phyloP scores from a whole-genome alignment of 495 filamentous ascomycete genomes.

The Daldinia bambusicola region DNA sequence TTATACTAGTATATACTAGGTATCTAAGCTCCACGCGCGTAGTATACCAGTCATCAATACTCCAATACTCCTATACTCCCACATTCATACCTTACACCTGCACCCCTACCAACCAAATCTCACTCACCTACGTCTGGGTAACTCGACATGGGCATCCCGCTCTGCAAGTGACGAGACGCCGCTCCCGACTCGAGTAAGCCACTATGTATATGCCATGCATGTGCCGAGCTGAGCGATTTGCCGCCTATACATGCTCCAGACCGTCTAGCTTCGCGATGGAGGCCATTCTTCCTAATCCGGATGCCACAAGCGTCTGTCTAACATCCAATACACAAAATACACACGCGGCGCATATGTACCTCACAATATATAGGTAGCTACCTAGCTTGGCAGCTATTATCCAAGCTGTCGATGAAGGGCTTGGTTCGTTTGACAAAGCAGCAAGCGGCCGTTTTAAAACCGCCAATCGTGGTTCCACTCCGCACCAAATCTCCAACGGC shows the following conservation, averaged over 20 bases:
- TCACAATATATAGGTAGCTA: slow-evolving; percentile 7
- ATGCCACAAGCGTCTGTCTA: slow-evolving; percentile 16
- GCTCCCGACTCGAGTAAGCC: neutral
- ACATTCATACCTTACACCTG: slow-evolving; percentile 27
- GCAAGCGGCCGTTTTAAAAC: slow-evolving; percentile 12
- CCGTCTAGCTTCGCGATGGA: slow-evolving; percentile 20
- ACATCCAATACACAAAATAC: no score
- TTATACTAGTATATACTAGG: no score
- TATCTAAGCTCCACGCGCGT: no score
- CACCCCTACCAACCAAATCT: neutral
- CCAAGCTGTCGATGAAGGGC: slow-evolving; percentile 2
- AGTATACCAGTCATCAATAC: neutral
- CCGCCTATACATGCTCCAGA: slow-evolving; percentile 22
- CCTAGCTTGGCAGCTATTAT: neutral
- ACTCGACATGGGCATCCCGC: neutral
- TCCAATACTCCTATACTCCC: neutral
- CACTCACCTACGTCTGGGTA: neutral
- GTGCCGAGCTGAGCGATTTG: slow-evolving; percentile 38
- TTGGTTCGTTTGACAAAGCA: slow-evolving; percentile 20
- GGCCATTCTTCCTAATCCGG: slow-evolving; percentile 22
- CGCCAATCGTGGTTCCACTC: slow-evolving; percentile 19
- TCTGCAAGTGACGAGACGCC: neutral
- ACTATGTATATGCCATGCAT: slow-evolving; percentile 17
- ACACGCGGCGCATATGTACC: no score
- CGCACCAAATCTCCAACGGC: no score